Percentiles rank a stretch among this genome's conserved stretches.
phyloP scores from a whole-genome alignment of 2,329 filamentous ascomycete genomes.

The Allantophomopsis lycopodina region DNA sequence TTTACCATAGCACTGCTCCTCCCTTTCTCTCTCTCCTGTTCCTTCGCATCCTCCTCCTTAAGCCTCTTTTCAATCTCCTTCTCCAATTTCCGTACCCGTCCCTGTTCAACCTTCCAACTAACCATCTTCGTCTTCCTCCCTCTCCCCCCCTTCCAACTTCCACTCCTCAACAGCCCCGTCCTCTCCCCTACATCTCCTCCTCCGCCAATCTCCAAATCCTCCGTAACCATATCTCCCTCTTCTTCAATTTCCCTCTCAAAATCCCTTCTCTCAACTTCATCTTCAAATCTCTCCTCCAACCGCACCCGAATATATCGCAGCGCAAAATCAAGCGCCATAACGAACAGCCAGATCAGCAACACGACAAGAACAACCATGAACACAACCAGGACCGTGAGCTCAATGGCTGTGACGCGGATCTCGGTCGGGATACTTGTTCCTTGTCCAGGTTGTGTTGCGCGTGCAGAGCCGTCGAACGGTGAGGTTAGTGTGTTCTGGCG shows the following conservation, averaged over 20 bases:
- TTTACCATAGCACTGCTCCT: no score
- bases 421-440: not conserved
- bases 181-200: not conserved
- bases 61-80: no score
- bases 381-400: not conserved
- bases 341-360: not conserved
- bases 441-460: no score
- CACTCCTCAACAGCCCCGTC: not conserved
- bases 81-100: no score
- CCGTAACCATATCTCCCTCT: not conserved
- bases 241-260: not conserved
- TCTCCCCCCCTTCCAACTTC: not conserved
- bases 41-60: no score
- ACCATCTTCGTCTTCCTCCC: no score
- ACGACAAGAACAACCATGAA: not conserved
- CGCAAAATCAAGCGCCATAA: not conserved
- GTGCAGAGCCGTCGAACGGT: no score
- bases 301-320: not conserved
- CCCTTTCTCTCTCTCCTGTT: no score
- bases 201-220: not conserved
- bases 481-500: no score
- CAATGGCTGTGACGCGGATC: not conserved
- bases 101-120: no score
- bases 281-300: not conserved
- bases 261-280: not conserved